Conservation (phyloP, 225 moss, liverwort and hornwort genomes). For the Polytrichum commune region DNA sequence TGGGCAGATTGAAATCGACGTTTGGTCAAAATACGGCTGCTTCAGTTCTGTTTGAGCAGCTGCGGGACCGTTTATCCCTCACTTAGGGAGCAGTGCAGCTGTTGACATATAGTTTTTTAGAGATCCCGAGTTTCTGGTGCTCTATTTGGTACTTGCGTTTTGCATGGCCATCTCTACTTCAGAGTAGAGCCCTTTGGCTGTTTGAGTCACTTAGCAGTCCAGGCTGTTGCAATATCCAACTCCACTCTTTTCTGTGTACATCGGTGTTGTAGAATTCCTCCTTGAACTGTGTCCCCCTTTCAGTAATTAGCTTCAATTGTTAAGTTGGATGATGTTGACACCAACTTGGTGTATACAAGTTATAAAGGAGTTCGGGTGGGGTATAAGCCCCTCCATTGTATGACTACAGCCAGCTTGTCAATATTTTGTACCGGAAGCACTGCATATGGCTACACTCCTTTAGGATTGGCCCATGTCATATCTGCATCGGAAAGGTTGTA, state of each 20-base stretch:
- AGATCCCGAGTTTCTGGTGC: background rate
- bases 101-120: background rate
- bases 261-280: background rate
- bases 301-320: background rate
- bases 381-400: too few relatives aligned
- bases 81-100: constrained; percentile 27
- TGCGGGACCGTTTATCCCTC: constrained; percentile 90
- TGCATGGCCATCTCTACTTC: too few relatives aligned
- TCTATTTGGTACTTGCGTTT: too few relatives aligned
- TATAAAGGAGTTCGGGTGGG: background rate
- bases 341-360: constrained; percentile 6
- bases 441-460: too few relatives aligned
- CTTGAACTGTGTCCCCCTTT: background rate
- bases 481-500: too few relatives aligned
- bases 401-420: too few relatives aligned
- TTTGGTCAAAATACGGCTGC: constrained; percentile 89
- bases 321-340: constrained; percentile 2
- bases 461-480: too few relatives aligned
- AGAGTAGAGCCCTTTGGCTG: too few relatives aligned
- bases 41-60: constrained; percentile 84
- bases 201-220: too few relatives aligned
- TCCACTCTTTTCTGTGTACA: background rate
- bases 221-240: too few relatives aligned
- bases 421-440: too few relatives aligned
- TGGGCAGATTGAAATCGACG: constrained; percentile 89